Percentiles rank a stretch among this genome's conserved stretches.
Evolutionary conservation across 192 early-diverging fungal species (phyloP).

Genomic region (Mortierella claussenii): DNA sequence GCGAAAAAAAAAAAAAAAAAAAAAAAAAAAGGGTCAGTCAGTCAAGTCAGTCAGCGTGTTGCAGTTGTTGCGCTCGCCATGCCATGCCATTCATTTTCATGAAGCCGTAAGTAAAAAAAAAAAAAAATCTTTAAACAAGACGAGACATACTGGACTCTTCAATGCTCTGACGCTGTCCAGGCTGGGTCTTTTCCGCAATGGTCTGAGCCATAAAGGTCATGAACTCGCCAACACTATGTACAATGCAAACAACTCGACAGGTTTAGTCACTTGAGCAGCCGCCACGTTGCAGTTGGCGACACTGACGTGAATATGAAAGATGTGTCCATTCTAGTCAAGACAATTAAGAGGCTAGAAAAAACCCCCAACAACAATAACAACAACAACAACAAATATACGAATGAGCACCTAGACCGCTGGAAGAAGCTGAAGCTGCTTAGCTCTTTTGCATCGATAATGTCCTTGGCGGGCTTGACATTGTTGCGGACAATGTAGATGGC

Average conservation of each 20-base stretch:
- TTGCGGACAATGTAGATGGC: constrained; percentile 59
- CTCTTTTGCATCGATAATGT: constrained; percentile 75
- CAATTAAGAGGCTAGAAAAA: too few relatives aligned
- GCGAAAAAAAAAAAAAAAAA: constrained; percentile 7
- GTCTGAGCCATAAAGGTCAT: constrained; percentile 87
- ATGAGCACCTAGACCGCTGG: constrained; percentile 86
- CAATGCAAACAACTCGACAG: not conserved
- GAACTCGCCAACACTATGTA: constrained; percentile 81
- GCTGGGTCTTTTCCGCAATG: constrained; percentile 84
- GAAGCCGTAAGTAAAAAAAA: not conserved
- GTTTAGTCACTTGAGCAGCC: not conserved
- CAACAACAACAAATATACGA: too few relatives aligned
- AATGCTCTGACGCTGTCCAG: constrained; percentile 84
- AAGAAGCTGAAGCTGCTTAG: constrained; percentile 87
- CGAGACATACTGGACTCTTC: constrained; percentile 72
- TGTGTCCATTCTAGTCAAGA: too few relatives aligned
- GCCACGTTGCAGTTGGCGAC: too few relatives aligned
- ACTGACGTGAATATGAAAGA: too few relatives aligned
- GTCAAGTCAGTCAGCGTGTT: too few relatives aligned
- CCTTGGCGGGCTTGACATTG: constrained; percentile 55
- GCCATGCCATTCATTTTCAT: not conserved
- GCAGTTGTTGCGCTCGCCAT: too few relatives aligned
- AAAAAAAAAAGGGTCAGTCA: constrained; percentile 4
- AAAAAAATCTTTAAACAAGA: not conserved
- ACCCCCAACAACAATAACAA: too few relatives aligned